These are phyloP conservation scores for Simplicillium sp. DNA, from an alignment of 2,329 filamentous ascomycete genomes.

Conservation along the genomic window DNA sequence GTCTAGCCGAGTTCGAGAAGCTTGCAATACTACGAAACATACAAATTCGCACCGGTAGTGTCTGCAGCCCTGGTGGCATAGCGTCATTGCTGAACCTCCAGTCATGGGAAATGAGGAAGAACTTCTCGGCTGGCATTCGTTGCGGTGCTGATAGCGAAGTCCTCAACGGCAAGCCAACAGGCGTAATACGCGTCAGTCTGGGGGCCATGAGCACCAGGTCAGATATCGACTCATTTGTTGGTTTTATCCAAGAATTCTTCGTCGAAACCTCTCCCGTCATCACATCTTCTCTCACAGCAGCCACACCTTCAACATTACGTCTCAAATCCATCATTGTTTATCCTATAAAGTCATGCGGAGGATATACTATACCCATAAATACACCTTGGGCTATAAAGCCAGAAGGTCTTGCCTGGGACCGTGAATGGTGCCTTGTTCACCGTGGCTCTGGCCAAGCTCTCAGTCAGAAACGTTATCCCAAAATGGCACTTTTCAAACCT, in stretches of 20 bases:
- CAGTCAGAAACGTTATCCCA: slow-evolving; percentile 80
- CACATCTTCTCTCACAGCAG: neutral
- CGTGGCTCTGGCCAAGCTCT: slow-evolving; percentile 74
- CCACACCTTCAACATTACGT: slow-evolving; percentile 9
- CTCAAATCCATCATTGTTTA: slow-evolving; percentile 67
- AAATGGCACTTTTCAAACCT: slow-evolving; percentile 78
- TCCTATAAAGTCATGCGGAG: slow-evolving; percentile 90
- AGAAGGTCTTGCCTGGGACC: slow-evolving; percentile 87
- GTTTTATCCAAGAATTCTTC: slow-evolving; percentile 65
- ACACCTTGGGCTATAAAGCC: slow-evolving; percentile 65
- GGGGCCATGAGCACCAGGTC: slow-evolving; percentile 78
- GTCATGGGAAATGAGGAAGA: slow-evolving; percentile 73
- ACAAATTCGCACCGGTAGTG: slow-evolving; percentile 76
- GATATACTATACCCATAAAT: slow-evolving; percentile 57
- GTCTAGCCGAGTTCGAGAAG: slow-evolving; percentile 80
- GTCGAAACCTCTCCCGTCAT: slow-evolving; percentile 9
- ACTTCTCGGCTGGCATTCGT: slow-evolving; percentile 75
- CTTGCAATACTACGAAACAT: slow-evolving; percentile 69
- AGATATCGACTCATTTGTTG: slow-evolving; percentile 65
- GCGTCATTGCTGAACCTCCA: slow-evolving; percentile 62
- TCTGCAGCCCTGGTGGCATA: slow-evolving; percentile 88
- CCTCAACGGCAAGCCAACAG: slow-evolving; percentile 76
- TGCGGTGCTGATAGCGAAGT: slow-evolving; percentile 80
- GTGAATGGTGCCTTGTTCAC: slow-evolving; percentile 93
- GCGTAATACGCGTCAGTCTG: slow-evolving; percentile 74